These are phyloP conservation scores for Phytophthora pinifolia DNA, from an alignment of 352 stramenopile species.

Conservation along the genomic window DNA sequence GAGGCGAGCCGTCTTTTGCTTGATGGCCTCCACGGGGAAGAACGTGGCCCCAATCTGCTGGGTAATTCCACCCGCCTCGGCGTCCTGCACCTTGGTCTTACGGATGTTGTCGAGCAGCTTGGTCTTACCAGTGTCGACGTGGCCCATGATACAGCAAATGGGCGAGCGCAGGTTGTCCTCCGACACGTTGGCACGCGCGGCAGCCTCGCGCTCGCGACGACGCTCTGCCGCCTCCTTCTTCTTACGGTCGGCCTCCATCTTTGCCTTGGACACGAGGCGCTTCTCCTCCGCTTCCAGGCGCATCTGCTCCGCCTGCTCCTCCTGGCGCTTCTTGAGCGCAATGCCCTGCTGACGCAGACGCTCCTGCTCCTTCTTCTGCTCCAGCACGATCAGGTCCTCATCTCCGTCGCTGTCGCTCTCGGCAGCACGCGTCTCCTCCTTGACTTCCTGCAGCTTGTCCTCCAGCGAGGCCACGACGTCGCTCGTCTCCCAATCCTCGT, in stretches of 20 bases:
- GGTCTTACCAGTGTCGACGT: conserved; percentile 98
- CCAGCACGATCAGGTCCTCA: conserved; percentile 93
- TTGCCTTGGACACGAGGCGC: conserved; percentile 79
- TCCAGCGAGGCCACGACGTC: conserved; percentile 78
- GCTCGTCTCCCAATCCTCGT: conserved; percentile 82
- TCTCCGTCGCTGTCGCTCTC: conserved; percentile 81
- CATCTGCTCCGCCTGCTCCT: conserved; percentile 78
- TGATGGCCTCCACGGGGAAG: conserved; percentile 93
- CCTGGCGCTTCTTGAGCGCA: conserved; percentile 95
- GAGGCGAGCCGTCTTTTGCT: conserved; percentile 85
- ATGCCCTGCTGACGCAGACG: conserved; percentile 89
- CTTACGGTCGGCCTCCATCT: conserved; percentile 82
- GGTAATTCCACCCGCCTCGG: conserved; percentile 96
- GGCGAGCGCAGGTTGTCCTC: conserved; percentile 96
- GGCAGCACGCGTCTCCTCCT: conserved; percentile 30
- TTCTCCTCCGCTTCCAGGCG: conserved; percentile 59
- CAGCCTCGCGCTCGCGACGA: conserved; percentile 68
- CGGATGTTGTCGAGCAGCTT: conserved; percentile 99
- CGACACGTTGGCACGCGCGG: conserved; percentile 85
- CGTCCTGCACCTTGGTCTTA: conserved; percentile 97
- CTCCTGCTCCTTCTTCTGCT: conserved; percentile 95
- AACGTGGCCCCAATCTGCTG: conserved; percentile 98
- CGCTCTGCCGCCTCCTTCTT: conserved; percentile 78
- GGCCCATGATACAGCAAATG: conserved; percentile 99
- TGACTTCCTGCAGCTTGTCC: conserved; percentile 71